phyloP scores from a whole-genome alignment of 257 asterid species.

The Plantago major region DNA sequence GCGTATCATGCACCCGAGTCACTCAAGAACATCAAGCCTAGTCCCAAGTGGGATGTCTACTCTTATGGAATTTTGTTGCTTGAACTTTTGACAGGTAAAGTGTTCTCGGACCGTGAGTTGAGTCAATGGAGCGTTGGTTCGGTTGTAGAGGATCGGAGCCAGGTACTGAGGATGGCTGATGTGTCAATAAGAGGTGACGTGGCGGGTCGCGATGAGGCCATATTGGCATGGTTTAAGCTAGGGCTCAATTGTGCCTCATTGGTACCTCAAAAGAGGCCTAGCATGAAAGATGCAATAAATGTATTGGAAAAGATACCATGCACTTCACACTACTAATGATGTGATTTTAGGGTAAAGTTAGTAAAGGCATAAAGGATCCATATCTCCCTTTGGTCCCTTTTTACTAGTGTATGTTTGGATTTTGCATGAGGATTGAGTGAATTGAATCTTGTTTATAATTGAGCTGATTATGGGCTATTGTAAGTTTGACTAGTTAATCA shows the following conservation, averaged over 20 bases:
- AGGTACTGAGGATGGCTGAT: slow-evolving; percentile 63
- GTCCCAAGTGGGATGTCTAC: slow-evolving; percentile 86
- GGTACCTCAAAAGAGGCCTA: slow-evolving; percentile 77
- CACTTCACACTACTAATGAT: slow-evolving; percentile 25
- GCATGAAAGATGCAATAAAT: slow-evolving; percentile 77
- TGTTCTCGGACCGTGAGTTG: slow-evolving; percentile 69
- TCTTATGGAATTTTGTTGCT: slow-evolving; percentile 80
- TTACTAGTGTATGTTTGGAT: slow-evolving; percentile 36
- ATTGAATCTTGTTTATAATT: slow-evolving; percentile 35
- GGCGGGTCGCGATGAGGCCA: slow-evolving; percentile 51
- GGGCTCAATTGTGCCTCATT: slow-evolving; percentile 87
- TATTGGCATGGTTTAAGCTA: slow-evolving; percentile 68
- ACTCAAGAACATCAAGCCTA: slow-evolving; percentile 59
- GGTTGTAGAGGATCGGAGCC: slow-evolving; percentile 38
- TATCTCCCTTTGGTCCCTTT: slow-evolving; percentile 30
- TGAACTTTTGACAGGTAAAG: slow-evolving; percentile 74
- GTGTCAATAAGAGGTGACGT: slow-evolving; percentile 59
- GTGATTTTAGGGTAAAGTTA: slow-evolving; percentile 20
- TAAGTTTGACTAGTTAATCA: slow-evolving; percentile 29
- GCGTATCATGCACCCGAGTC: slow-evolving; percentile 96
- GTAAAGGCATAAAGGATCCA: slow-evolving; percentile 23
- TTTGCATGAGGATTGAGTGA: slow-evolving; percentile 21
- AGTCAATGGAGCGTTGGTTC: slow-evolving; percentile 48
- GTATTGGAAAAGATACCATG: slow-evolving; percentile 57
- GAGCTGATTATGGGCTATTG: slow-evolving; percentile 22